Evolutionary conservation across 2,329 filamentous ascomycete species (phyloP), one percentile per base, ranked within the genome.

Genomic region (Teratosphaeria destructans): DNA sequence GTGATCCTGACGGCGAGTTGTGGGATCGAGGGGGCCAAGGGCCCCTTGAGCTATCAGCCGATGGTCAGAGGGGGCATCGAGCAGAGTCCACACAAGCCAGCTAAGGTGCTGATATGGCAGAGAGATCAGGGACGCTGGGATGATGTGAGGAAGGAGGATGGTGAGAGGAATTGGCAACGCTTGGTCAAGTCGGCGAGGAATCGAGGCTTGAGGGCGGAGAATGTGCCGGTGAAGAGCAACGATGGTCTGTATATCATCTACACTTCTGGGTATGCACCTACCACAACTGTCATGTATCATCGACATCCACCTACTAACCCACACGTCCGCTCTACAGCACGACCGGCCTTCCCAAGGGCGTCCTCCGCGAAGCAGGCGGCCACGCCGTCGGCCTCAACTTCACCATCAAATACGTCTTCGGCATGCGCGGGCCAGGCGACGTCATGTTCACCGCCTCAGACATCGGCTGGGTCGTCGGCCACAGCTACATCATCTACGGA

Each of bases 221-320:
- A 89, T 60, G 90, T 95, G 12, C 85, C 91, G 0, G 85, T 96
- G 1, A 85, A 82, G 63, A 89, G 89, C 57, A 85, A 82, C 7
- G 90, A 96, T 66, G 83, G 83, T 0, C 76, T 95, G n/a, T 96
- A 96, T 73, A 88, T 95, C 65, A 95, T 95, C 60, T 93, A 95
- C 71, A 95, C 90, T 11, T 43, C 19, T 7, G 29, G 29, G 23
- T 54, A 32, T 19, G 52, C 27, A 32, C 14, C 52, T 16, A 29
- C 43, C 4, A 3, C 43, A 49, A 10, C 10, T n/a, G 5, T 34
- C 26, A 29, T 10, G 6, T 35, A n/a, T 23, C 3, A 16, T 10
- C 23, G 5, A 23, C 16, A 23, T 23, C 7, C 43, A 2, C 10
- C 43, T 2, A n/a, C 43, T 49, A 11, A 49, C 19, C 43, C 2